These are phyloP conservation scores for Gaeumannomyces tritici DNA, from an alignment of 2,329 filamentous ascomycete species.

Conservation along the genomic window DNA sequence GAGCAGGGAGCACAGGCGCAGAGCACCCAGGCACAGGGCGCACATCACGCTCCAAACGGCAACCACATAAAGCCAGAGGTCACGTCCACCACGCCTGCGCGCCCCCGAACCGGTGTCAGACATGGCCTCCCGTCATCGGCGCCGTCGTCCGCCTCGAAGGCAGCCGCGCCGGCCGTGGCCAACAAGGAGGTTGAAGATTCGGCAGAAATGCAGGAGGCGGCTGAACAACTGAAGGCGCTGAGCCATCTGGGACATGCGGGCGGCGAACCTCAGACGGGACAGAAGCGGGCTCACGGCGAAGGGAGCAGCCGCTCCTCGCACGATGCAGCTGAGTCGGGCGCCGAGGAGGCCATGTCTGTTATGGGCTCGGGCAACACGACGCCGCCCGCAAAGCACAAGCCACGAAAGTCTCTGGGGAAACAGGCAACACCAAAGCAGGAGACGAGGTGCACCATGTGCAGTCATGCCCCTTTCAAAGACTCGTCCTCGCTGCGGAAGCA, in stretches of 20 bases:
- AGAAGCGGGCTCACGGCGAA: background rate
- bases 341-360: slow-evolving; percentile 25
- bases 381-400: slow-evolving; percentile 29
- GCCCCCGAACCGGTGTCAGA: background rate
- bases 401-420: slow-evolving; percentile 36
- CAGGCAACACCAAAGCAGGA: slow-evolving; percentile 42
- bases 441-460: slow-evolving; percentile 51
- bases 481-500: slow-evolving; percentile 57
- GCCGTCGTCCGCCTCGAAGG: background rate
- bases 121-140: slow-evolving; percentile 1
- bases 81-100: background rate
- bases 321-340: slow-evolving; percentile 26
- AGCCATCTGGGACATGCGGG: slow-evolving; percentile 51
- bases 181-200: slow-evolving; percentile 50
- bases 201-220: slow-evolving; percentile 61
- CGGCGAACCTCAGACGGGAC: slow-evolving; percentile 25
- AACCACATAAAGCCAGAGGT: background rate
- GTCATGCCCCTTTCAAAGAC: slow-evolving; percentile 57
- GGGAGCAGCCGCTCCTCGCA: slow-evolving; percentile 30
- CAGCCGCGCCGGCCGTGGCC: slow-evolving; percentile 16
- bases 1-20: slow-evolving; percentile 5
- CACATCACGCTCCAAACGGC: background rate
- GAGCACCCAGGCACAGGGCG: background rate
- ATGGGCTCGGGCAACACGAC: slow-evolving; percentile 19
- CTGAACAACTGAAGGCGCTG: slow-evolving; percentile 55